A percentile compares a stretch with the other conserved stretches of the same genome.
These are phyloP conservation scores for Mucor plumbeus DNA, from an alignment of 371 early-diverging fungal genomes.

Conservation along the genomic window DNA sequence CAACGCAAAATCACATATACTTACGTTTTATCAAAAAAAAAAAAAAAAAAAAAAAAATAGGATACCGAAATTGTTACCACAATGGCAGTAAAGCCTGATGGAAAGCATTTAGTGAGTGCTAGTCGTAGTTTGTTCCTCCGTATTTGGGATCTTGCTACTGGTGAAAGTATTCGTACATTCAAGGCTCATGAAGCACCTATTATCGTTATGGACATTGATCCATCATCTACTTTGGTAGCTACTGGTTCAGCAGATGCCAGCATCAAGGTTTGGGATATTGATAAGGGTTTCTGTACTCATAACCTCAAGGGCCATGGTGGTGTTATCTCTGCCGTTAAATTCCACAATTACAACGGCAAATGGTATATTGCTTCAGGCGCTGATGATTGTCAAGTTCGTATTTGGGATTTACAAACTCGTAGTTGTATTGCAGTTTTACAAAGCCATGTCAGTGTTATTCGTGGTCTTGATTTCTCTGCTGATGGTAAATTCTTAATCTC, in stretches of 20 bases:
- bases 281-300: conserved; percentile 93
- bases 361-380: conserved; percentile 83
- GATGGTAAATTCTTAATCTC: conserved; percentile 82
- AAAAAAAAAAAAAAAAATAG: no score
- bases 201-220: conserved; percentile 90
- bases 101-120: conserved; percentile 78
- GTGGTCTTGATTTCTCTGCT: conserved; percentile 81
- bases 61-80: conserved; percentile 89
- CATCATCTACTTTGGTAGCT: conserved; percentile 87
- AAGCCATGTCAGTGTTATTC: conserved; percentile 91
- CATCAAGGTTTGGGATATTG: conserved; percentile 95
- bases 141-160: conserved; percentile 79
- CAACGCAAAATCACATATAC: not conserved
- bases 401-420: conserved; percentile 87
- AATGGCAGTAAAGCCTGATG: conserved; percentile 85
- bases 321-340: conserved; percentile 84
- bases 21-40: not conserved
- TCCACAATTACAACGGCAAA: conserved; percentile 68
- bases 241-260: conserved; percentile 97
- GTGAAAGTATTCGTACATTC: conserved; percentile 67
- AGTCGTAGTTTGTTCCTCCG: conserved; percentile 81
- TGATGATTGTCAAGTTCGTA: conserved; percentile 87
- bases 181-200: conserved; percentile 94
- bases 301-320: conserved; percentile 94
- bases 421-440: conserved; percentile 77